A percentile compares a stretch with the other conserved stretches of the same genome.
Evolutionary conservation across 306 rosid genomes (phyloP).

Genomic region (Notholithocarpus densiflorus): DNA sequence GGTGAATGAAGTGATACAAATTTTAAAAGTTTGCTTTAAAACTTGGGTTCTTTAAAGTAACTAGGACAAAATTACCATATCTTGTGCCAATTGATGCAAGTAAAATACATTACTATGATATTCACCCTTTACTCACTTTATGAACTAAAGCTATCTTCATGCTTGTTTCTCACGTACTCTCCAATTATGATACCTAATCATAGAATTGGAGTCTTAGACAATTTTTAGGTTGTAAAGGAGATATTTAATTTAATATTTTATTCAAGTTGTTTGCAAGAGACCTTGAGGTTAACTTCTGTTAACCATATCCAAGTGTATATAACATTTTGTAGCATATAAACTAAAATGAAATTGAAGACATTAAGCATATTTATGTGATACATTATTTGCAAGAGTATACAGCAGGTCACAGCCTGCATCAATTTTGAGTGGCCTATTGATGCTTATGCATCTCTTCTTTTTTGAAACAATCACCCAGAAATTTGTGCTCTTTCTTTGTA

Average conservation of each 20-base stretch:
- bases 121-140: neutral
- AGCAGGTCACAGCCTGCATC: too few relatives aligned
- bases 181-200: neutral
- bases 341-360: neutral
- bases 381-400: neutral
- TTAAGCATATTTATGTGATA: neutral
- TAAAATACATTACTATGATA: neutral
- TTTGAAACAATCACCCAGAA: neutral
- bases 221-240: neutral
- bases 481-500: neutral
- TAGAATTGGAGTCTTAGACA: neutral
- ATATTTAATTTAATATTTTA: neutral
- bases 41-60: neutral
- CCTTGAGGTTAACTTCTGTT: neutral
- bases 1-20: neutral
- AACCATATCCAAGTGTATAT: neutral
- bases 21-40: neutral
- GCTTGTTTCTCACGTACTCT: neutral
- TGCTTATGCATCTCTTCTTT: neutral
- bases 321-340: neutral
- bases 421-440: neutral
- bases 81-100: neutral
- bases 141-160: neutral
- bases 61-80: neutral
- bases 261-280: neutral